phyloP scores from a whole-genome alignment of 495 filamentous ascomycete genomes.

The Astrothelium subdiscretum region DNA sequence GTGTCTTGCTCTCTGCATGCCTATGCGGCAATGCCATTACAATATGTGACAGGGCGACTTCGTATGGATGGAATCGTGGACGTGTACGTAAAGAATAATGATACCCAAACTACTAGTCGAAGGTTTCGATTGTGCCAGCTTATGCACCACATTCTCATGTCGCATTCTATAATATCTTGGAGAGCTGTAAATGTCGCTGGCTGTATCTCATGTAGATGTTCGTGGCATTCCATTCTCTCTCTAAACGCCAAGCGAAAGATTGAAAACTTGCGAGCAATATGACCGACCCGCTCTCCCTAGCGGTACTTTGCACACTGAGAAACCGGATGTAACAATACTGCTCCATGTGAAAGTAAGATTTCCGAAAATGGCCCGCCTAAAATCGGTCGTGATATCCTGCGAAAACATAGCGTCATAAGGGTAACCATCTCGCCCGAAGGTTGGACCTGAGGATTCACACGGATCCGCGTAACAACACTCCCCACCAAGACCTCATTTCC shows the following conservation, averaged over 20 bases:
- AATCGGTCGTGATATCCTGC: not conserved
- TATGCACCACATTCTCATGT: not conserved
- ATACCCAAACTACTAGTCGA: not conserved
- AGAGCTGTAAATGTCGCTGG: not conserved
- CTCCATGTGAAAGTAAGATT: not conserved
- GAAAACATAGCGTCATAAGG: not conserved
- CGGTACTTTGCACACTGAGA: not conserved
- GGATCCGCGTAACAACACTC: too few species aligned
- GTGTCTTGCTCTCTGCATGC: conserved; percentile 11
- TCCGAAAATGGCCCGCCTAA: not conserved
- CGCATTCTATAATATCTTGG: too few species aligned
- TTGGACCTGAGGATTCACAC: too few species aligned
- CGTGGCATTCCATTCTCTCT: conserved; percentile 1
- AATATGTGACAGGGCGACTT: not conserved
- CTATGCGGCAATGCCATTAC: not conserved
- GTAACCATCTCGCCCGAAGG: not conserved
- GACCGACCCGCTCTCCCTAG: conserved; percentile 3
- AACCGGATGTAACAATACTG: conserved; percentile 8
- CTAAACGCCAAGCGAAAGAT: conserved; percentile 9
- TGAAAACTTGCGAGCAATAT: conserved; percentile 3
- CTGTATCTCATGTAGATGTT: conserved; percentile 2
- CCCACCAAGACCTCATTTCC: not conserved
- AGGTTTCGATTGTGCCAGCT: not conserved
- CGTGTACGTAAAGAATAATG: not conserved
- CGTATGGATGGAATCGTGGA: not conserved